Base-by-base conservation (phyloP, 768 basidiomycete genomes). In the Leucocoprinus birnbaumii region DNA sequence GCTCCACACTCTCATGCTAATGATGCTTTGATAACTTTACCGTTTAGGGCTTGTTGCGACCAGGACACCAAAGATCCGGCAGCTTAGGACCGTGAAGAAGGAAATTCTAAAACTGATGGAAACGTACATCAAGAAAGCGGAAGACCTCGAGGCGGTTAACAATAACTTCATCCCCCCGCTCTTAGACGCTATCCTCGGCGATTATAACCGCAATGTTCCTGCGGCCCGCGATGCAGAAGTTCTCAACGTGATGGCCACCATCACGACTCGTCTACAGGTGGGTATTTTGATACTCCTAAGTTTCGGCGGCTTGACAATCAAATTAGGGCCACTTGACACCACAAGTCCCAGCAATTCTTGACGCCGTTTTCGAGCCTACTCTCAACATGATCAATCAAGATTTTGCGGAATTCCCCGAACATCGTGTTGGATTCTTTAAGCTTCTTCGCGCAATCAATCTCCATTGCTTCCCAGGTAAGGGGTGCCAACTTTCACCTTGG, bases 341-440 rank as follows among this genome's bases (percentile, higher is more conserved):
- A 4, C 94, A 98, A 83, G 89, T 98, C 16, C 90, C 91, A 2
- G 89, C 96, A 8, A 90, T 97, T 56, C 80, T 99, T 48, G 96
- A 98, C 64, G 94, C 96, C 9, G 92, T 98, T 46, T 98, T 99
- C 66, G 95, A 98, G 70, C 91, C 92, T 42, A 99, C 97, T 3
- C 74, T 99, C 56, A 88, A 86, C 63, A 99, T 98, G 97, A 99
- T 99, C 69, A 98, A 98, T 71, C 92, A 97, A 79, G 96, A 99
- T 76, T 96, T 98, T 62, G 77, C 95, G n/a, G 97, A 98, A 71
- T 99, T 82, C 75, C 97, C 97, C 8, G 97, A 99, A 68, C 96
- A 98, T 68, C 91, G 97, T 56, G 86, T 88, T 38, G 96, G 94
- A 52, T 96, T 99, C 83, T 99, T 93, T 81, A 94, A 91, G 71